Base-by-base conservation (phyloP, 805 yeast genomes). In the Wickerhamomyces ciferrii region DNA sequence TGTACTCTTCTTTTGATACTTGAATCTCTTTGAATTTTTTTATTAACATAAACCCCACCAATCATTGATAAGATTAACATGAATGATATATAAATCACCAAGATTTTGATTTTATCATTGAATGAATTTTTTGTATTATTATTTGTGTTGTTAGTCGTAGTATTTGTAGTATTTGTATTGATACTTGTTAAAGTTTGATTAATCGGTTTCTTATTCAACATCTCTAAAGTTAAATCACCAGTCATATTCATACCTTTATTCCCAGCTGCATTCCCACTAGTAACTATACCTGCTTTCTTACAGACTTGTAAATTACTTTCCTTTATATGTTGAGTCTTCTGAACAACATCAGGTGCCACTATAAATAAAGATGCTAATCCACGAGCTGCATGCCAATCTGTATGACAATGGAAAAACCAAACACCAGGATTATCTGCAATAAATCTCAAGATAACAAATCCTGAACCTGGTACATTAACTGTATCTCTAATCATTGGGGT, bases 381-480 rank as follows among this genome's bases (percentile, higher is more conserved):
- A 66, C 85, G 92, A 50, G 79, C 84, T 54, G 86, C 76, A 64
- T 86, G 95, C 84, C 90, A 86, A 57, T 86, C 92, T 29, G 87
- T 78, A 59, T 87, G 96, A 65, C 97, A 90, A 62, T 90, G 97
- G 81, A 90, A 86, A 46, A 84, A 79, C 97, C 97, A 90, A 18
- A 87, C 83, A 42, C 97, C 97, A 0, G 97, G 96, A 56, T 90
- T 90, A 56, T 85, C 78, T 8, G 96, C 89, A 52, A 70, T 73
- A 62, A 88, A 88, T 51, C 97, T 70, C 27, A 81, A 56, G 13
- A 81, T 87, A 39, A 81, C 66, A 59, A 79, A 75, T 0, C 91
- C 88, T 52, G 79, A 78, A 6, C 84, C 78, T 36, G 81, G 76
- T 15, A 88, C 81, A 48, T 76, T 70, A n/a, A 82, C 78, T 0